These are phyloP conservation scores for Catharanthus roseus DNA, from an alignment of 257 asterid genomes.

Conservation along the genomic window DNA sequence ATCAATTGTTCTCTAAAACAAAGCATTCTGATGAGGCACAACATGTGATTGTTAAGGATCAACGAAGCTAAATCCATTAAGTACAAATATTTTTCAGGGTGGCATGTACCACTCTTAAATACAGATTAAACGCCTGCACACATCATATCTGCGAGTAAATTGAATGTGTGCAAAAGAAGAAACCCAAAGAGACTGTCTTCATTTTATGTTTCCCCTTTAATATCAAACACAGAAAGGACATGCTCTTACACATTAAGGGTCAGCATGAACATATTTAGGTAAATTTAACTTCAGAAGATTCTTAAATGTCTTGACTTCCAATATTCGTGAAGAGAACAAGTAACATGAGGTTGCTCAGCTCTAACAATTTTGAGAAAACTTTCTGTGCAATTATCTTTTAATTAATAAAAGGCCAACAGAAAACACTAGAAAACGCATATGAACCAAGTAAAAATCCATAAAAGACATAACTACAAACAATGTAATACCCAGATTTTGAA, in stretches of 20 bases:
- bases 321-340: neutral
- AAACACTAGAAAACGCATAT: neutral
- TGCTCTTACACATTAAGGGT: neutral
- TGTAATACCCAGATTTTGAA: neutral
- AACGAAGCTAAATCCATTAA: neutral
- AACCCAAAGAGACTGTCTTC: neutral
- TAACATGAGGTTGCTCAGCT: neutral
- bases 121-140: neutral
- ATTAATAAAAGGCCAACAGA: neutral
- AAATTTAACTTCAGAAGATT: neutral
- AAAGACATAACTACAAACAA: neutral
- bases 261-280: neutral
- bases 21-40: neutral
- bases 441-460: neutral
- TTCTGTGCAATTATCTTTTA: neutral
- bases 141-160: neutral
- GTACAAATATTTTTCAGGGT: neutral
- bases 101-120: slow-evolving; percentile 5
- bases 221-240: neutral
- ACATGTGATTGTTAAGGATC: neutral
- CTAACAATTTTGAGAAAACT: neutral
- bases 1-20: slow-evolving; percentile 3
- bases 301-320: neutral
- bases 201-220: neutral
- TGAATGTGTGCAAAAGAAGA: neutral